Percentiles rank a stretch among this genome's conserved stretches.
phyloP scores from a whole-genome alignment of 164 flowering plant species.

The Cinnamomum micranthum region DNA sequence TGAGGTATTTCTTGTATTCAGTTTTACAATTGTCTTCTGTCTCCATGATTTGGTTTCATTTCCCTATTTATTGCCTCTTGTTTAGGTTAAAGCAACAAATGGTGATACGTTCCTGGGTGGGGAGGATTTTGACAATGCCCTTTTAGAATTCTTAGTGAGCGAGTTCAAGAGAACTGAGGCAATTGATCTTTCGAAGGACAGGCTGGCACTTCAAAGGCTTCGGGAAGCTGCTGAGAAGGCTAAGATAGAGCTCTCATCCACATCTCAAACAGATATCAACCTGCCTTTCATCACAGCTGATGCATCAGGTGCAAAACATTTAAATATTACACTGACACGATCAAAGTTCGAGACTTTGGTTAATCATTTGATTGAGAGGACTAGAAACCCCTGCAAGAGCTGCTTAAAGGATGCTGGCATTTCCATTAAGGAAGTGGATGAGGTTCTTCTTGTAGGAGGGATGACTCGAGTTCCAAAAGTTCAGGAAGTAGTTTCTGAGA shows the following conservation, averaged over 20 bases:
- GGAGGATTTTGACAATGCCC: conserved; percentile 64
- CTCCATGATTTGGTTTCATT: background rate
- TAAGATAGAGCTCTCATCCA: conserved; percentile 72
- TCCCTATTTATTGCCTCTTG: background rate
- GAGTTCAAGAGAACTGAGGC: conserved; percentile 63
- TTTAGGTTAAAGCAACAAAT: conserved; percentile 64
- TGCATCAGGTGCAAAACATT: conserved; percentile 72
- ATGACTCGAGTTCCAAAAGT: conserved; percentile 76
- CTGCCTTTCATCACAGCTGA: conserved; percentile 81
- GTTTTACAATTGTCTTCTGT: background rate
- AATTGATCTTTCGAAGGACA: conserved; percentile 61
- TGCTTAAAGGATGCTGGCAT: conserved; percentile 69
- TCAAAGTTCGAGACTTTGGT: conserved; percentile 60
- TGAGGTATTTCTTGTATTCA: conserved; percentile 34
- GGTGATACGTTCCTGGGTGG: conserved; percentile 85
- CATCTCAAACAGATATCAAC: conserved; percentile 71
- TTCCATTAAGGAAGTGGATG: conserved; percentile 53
- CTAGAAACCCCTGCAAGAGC: conserved; percentile 49
- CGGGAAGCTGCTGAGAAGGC: conserved; percentile 81
- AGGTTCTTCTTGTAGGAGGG: conserved; percentile 73
- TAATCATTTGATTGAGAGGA: conserved; percentile 50
- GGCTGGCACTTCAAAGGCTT: conserved; percentile 68
- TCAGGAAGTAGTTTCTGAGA: conserved; percentile 52
- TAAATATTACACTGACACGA: conserved; percentile 56
- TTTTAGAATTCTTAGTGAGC: conserved; percentile 54